Percentiles rank a stretch among this genome's conserved stretches.
Conservation (phyloP, 371 early-diverging fungal genomes). For the Apophysomyces variabilis region DNA sequence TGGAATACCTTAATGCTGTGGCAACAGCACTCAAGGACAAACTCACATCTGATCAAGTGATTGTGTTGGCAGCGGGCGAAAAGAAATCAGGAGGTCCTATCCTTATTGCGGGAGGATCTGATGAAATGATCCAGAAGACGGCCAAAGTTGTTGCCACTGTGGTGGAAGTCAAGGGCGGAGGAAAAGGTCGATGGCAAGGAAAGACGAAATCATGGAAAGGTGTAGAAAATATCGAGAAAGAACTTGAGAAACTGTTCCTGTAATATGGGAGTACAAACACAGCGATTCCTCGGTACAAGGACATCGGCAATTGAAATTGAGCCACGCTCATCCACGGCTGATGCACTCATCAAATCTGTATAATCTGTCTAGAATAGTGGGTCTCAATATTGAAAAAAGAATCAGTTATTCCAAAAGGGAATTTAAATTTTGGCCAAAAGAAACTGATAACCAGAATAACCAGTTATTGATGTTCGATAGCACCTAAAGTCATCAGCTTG, state of each 20-base stretch:
- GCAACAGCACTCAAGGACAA: constrained; percentile 38
- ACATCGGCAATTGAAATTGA: background rate
- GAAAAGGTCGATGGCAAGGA: constrained; percentile 72
- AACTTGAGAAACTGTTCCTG: background rate
- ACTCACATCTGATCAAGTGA: constrained; percentile 32
- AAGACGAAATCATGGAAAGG: constrained; percentile 63
- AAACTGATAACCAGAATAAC: too few relatives aligned
- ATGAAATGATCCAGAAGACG: constrained; percentile 52
- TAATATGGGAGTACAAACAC: background rate
- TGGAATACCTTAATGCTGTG: constrained; percentile 56
- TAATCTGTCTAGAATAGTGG: too few relatives aligned
- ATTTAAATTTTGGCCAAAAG: too few relatives aligned
- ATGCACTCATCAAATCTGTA: too few relatives aligned
- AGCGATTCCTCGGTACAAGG: background rate
- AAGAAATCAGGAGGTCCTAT: constrained; percentile 59
- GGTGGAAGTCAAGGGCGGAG: constrained; percentile 62
- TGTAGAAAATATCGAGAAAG: constrained; percentile 32
- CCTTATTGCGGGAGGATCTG: constrained; percentile 48
- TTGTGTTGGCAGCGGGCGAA: constrained; percentile 58
- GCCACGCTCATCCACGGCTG: too few relatives aligned
- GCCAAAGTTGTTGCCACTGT: constrained; percentile 42
- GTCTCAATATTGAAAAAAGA: too few relatives aligned
- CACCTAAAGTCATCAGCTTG: too few relatives aligned
- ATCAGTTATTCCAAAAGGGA: too few relatives aligned
- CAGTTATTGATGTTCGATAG: too few relatives aligned